Evolutionary conservation across 371 early-diverging fungal species (phyloP).

Genomic region (Mortierella sp.): DNA sequence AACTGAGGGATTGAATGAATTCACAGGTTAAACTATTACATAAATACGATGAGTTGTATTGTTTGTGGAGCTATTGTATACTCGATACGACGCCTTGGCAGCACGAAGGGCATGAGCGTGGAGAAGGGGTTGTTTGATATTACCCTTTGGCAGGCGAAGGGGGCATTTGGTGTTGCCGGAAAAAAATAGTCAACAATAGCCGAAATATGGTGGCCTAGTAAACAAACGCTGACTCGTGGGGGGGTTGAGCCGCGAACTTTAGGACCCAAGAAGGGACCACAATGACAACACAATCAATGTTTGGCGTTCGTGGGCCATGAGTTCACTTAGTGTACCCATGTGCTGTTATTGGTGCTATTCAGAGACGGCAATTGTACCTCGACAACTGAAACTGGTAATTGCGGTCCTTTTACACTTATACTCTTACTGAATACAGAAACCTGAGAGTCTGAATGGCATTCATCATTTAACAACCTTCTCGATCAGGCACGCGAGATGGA

Average conservation of each 20-base stretch:
- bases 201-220: too few species aligned
- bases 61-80: not conserved
- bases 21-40: constrained; percentile 5
- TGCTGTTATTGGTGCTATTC: too few species aligned
- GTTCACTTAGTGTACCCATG: too few species aligned
- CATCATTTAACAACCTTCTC: too few species aligned
- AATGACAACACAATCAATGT: not conserved
- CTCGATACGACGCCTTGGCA: not conserved
- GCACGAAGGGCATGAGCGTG: not conserved
- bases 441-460: too few species aligned
- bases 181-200: not conserved
- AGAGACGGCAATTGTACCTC: too few species aligned
- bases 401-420: too few species aligned
- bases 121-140: not conserved
- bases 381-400: too few species aligned
- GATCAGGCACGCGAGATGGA: too few species aligned
- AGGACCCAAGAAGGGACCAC: not conserved
- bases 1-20: not conserved
- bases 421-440: too few species aligned
- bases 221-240: too few species aligned
- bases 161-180: not conserved
- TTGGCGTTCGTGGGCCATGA: too few species aligned
- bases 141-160: not conserved
- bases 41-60: not conserved
- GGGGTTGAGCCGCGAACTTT: not conserved